Base-by-base conservation (phyloP, 495 filamentous ascomycete genomes). In the Neurospora tetrasperma region DNA sequence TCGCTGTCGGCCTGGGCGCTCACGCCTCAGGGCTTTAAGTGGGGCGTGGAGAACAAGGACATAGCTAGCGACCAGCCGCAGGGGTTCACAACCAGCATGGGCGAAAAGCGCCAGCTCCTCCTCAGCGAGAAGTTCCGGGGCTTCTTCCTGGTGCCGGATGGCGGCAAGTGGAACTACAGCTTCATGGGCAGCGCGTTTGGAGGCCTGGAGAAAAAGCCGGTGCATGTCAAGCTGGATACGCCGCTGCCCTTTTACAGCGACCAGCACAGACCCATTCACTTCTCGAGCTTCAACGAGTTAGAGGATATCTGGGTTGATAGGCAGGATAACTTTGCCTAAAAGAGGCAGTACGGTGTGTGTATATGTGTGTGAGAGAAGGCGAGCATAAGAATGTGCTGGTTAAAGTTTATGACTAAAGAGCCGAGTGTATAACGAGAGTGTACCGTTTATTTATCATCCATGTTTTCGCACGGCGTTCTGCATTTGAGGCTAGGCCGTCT, bases 41-140 rank as follows among this genome's bases (percentile, higher is more conserved):
- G 96, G 96, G 96, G 96, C 73, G 93, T 89, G 6, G 94, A 98
- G 79, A 99, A 99, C 86, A 93, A 92, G 82, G 96, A 99, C 81
- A 87, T 90, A 69, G 88, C 90, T 73, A 96, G 91, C 66, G 96
- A 98, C 81, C 92, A 96, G 80, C 96, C 96, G 0, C 90, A 93
- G 71, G 96, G 96, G 48, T 99, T 99, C 87, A 89, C 89, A 46
- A 96, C 93, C 44, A 89, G 85, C 70, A 96, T 97, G 91, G 96
- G 94, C 71, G 91, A 96, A 83, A 98, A 98, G 84, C 94, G 94
- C 73, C 96, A 98, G 84, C 82, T 99, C 66, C 84, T 98, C 66
- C 87, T 99, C 72, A 94, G 91, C 76, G 94, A 98, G 80, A 92
- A 92, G 81, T 95, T 97, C 76, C 88, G 92, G 76, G 96, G 96